Evolutionary conservation across 2,329 filamentous ascomycete species (phyloP), one percentile per base, ranked within the genome.

Genomic region (Sporothrix sp.): DNA sequence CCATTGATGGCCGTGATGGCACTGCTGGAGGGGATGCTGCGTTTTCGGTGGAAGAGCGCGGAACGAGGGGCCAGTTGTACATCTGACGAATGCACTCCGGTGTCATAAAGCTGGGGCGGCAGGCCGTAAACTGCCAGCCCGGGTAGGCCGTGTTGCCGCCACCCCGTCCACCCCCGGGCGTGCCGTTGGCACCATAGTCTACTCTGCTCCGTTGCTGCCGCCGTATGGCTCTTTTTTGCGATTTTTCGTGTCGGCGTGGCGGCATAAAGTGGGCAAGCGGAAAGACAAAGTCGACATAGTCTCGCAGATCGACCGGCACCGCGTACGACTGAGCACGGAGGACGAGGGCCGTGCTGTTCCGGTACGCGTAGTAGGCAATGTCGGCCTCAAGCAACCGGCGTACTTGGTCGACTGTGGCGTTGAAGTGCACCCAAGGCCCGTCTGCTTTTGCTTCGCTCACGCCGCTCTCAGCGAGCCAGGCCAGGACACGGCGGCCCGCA

Each of bases 241-340:
- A 8, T 18, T 28, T 20, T n/a, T 35, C 11, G 25, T 3, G 25
- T 48, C 46, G 13, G n/a, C 16, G 25, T 2, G 71, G 71, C 3
- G 65, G 62, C 67, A 75, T 70, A 51, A 76, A 76, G 62, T 75
- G 71, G 51, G 66, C 63, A 37, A 76, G 59, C 0, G 74, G 73
- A 36, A 73, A 67, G 25, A 76, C 62, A 53, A 76, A 75, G 48
- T 65, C 66, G 48, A 76, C 65, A 50, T 65, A 59, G 2, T 60
- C 57, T 2, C 61, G 57, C 5, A 76, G 61, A 4, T 59, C 54
- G 4, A 62, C 62, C 0, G 74, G 73, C 2, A 76, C 60, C 2
- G 64, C 65, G 56, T 77, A 76, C 16, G 68, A 61, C 10, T 59
- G 65, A 3, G 73, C 67, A 11, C 74, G 67, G 3, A 76, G 61